Evolutionary conservation across 2,329 filamentous ascomycete genomes (phyloP).

Genomic region (Epichloe aotearoae): DNA sequence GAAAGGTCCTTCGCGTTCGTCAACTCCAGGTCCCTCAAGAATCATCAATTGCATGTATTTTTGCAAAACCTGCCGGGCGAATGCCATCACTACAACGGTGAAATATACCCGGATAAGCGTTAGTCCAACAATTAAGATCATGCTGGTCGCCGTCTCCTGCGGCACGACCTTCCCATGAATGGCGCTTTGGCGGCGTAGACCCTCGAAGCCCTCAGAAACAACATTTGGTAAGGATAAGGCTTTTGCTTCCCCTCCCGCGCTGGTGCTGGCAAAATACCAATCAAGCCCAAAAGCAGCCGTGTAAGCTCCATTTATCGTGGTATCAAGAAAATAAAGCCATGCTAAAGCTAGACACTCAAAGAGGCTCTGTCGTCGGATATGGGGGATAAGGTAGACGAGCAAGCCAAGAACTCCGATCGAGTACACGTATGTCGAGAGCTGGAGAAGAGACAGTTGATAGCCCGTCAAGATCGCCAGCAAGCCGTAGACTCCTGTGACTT

Average conservation of each 20-base stretch:
- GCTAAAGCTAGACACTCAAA: conserved; percentile 71
- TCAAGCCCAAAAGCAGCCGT: conserved; percentile 69
- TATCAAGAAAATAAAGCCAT: conserved; percentile 77
- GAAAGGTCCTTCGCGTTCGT: conserved; percentile 53
- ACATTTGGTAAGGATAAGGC: conserved; percentile 12
- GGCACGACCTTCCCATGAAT: conserved; percentile 24
- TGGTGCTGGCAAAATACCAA: conserved; percentile 65
- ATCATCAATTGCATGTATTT: conserved; percentile 39
- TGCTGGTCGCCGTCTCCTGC: conserved; percentile 58
- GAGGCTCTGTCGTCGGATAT: conserved; percentile 66
- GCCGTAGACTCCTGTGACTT: conserved; percentile 81
- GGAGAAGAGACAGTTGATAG: conserved; percentile 66
- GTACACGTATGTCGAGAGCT: conserved; percentile 87
- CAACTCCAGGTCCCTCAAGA: conserved; percentile 34
- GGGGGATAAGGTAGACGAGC: conserved; percentile 58
- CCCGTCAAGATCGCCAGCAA: conserved; percentile 81
- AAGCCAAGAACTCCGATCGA: conserved; percentile 58
- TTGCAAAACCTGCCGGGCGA: conserved; percentile 63
- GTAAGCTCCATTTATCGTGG: conserved; percentile 67
- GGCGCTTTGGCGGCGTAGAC: conserved; percentile 20
- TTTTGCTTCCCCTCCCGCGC: conserved; percentile 20
- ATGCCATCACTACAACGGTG: conserved; percentile 69
- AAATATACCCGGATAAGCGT: conserved; percentile 74
- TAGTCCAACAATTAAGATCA: conserved; percentile 60
- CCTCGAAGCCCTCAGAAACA: conserved; percentile 21